Evolutionary conservation across 805 yeast species (phyloP).

Genomic region (Pichia nanzhaoensis): DNA sequence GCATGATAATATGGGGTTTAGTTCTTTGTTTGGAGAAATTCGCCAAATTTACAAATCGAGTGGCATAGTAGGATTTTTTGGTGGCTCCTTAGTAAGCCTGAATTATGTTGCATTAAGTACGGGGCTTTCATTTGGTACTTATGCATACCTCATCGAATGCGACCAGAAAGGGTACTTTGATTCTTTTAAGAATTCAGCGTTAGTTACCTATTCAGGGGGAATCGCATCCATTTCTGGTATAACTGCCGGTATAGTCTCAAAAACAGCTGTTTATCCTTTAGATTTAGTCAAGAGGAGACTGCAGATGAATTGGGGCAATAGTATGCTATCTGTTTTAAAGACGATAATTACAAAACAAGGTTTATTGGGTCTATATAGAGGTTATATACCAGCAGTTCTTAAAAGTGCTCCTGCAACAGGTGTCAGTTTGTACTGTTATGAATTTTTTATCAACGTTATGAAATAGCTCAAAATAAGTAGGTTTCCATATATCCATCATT

Average conservation of each 20-base stretch:
- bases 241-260: conserved; percentile 69
- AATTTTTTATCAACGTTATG: conserved; percentile 23
- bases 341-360: conserved; percentile 54
- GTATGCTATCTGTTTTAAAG: conserved; percentile 21
- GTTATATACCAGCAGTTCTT: conserved; percentile 59
- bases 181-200: background rate
- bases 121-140: conserved; percentile 69
- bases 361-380: conserved; percentile 61
- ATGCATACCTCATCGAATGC: conserved; percentile 33
- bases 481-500: conserved; percentile 22
- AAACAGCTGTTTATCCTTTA: conserved; percentile 72
- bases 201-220: conserved; percentile 29
- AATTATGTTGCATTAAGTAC: conserved; percentile 62
- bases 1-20: conserved; percentile 34
- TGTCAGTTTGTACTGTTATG: conserved; percentile 30
- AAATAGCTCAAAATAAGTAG: conserved; percentile 3
- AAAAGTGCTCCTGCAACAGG: conserved; percentile 75
- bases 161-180: conserved; percentile 3
- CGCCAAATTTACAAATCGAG: conserved; percentile 25
- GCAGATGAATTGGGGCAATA: conserved; percentile 43
- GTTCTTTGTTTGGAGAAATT: conserved; percentile 32
- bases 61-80: conserved; percentile 42
- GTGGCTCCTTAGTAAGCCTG: conserved; percentile 46
- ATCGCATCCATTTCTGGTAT: conserved; percentile 56
- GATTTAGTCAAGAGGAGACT: conserved; percentile 76